phyloP scores from a whole-genome alignment of 129 eudicot species.

The Scalesia atractyloides region DNA sequence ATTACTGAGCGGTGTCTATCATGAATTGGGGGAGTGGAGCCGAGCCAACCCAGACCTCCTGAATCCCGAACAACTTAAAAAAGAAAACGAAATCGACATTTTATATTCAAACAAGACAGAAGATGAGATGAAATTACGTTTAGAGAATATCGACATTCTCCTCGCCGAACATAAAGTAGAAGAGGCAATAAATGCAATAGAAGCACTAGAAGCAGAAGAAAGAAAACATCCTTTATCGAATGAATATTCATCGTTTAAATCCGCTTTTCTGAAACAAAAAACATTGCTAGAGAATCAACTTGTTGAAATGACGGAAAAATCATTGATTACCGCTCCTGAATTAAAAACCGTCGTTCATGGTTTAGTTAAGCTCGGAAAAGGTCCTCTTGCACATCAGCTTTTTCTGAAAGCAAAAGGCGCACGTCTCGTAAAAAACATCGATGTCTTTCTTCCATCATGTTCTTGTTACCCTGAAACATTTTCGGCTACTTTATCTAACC shows the following conservation, averaged over 20 bases:
- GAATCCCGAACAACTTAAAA: constrained; percentile 41
- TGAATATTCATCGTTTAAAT: constrained; percentile 55
- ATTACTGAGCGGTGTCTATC: constrained; percentile 68
- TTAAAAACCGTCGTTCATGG: constrained; percentile 61
- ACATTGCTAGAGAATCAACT: constrained; percentile 65
- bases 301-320: constrained; percentile 61
- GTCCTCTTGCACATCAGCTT: constrained; percentile 81
- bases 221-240: constrained; percentile 49
- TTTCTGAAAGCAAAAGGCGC: constrained; percentile 71
- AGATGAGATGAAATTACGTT: constrained; percentile 36
- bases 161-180: constrained; percentile 79
- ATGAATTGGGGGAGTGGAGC: constrained; percentile 68
- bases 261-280: constrained; percentile 62
- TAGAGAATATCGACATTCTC: constrained; percentile 75
- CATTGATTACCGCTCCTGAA: constrained; percentile 58
- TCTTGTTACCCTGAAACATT: constrained; percentile 90
- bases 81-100: constrained; percentile 40
- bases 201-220: constrained; percentile 72
- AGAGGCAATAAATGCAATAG: constrained; percentile 76
- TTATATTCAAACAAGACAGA: constrained; percentile 44
- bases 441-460: constrained; percentile 74
- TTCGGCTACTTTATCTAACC: constrained; percentile 85
- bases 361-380: constrained; percentile 82
- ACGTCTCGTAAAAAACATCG: constrained; percentile 69
- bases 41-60: constrained; percentile 38